Evolutionary conservation across 176 grass and related monocot genomes (phyloP).

Genomic region (Oryza glumipatula): DNA sequence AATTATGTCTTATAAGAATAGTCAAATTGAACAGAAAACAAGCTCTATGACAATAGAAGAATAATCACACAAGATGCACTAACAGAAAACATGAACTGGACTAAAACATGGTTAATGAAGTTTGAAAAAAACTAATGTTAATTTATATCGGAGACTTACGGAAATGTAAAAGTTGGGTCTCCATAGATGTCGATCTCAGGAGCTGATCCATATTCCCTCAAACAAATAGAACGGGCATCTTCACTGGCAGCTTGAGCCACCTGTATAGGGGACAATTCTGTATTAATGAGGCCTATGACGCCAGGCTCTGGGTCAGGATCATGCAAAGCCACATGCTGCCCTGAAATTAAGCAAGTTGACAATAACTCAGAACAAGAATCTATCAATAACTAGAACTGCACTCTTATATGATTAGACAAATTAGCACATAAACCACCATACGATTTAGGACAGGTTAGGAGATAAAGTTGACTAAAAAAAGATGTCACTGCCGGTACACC

Average conservation of each 20-base stretch:
- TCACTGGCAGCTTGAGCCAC: constrained; percentile 79
- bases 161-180: constrained; percentile 82
- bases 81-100: neutral
- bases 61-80: neutral
- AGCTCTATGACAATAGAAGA: neutral
- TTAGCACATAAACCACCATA: neutral
- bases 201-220: constrained; percentile 86
- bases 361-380: constrained; percentile 23
- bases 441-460: constrained; percentile 5
- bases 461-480: constrained; percentile 5
- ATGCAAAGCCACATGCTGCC: constrained; percentile 96
- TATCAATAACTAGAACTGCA: constrained; percentile 11
- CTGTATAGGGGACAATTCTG: constrained; percentile 78
- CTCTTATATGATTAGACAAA: constrained; percentile 3
- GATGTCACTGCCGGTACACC: constrained; percentile 3
- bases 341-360: constrained; percentile 48
- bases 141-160: constrained; percentile 58
- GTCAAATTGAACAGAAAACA: constrained; percentile 2
- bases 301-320: constrained; percentile 73
- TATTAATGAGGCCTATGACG: constrained; percentile 84
- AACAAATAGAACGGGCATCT: constrained; percentile 87
- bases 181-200: constrained; percentile 93
- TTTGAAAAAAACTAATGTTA: neutral
- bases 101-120: neutral
- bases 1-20: neutral